Conservation (phyloP, 306 rosid species). For the Cicer arietinum region DNA sequence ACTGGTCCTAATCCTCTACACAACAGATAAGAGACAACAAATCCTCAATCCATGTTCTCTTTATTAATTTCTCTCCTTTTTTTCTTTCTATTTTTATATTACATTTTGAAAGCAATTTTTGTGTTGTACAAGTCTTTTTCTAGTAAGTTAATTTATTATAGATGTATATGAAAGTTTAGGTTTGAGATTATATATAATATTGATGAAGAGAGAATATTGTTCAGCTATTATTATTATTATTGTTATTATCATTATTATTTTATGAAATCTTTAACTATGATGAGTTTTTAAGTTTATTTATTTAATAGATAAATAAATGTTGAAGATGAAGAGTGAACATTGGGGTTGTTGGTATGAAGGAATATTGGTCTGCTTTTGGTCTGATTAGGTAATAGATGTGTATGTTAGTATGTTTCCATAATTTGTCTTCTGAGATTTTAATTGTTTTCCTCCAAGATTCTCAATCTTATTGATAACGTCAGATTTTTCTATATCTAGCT, state of each 20-base stretch:
- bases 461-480: constrained; percentile 42
- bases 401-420: constrained; percentile 49
- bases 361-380: constrained; percentile 51
- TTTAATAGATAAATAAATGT: background rate
- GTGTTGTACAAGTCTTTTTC: constrained; percentile 49
- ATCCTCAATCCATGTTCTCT: constrained; percentile 37
- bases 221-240: background rate
- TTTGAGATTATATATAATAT: constrained; percentile 46
- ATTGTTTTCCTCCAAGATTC: constrained; percentile 40
- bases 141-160: constrained; percentile 42
- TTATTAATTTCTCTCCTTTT: constrained; percentile 12
- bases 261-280: constrained; percentile 38
- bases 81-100: background rate
- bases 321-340: constrained; percentile 31
- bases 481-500: constrained; percentile 47
- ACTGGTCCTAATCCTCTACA: constrained; percentile 96
- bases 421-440: constrained; percentile 35
- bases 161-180: constrained; percentile 62
- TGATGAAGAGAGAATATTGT: constrained; percentile 47
- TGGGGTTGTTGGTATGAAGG: constrained; percentile 42
- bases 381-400: constrained; percentile 23
- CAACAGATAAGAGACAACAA: constrained; percentile 66
- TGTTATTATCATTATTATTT: constrained; percentile 32
- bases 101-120: constrained; percentile 50
- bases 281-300: constrained; percentile 3